These are phyloP conservation scores for Chromera velia DNA, from an alignment of 73 alveolate species.

Conservation along the genomic window DNA sequence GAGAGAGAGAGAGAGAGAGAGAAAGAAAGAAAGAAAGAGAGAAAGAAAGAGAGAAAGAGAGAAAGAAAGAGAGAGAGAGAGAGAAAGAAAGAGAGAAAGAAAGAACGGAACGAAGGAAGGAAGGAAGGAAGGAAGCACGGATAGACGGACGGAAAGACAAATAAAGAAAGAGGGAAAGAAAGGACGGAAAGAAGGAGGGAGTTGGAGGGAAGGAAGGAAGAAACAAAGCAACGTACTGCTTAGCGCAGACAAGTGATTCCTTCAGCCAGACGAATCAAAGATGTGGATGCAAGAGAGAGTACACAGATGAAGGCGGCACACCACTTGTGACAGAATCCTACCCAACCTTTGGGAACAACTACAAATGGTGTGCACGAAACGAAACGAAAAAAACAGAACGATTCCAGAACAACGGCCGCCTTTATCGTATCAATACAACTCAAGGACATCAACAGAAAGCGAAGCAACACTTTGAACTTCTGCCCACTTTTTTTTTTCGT, in stretches of 20 bases:
- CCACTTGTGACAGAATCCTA: neutral
- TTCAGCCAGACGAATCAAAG: constrained; percentile 8
- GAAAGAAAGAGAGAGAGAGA: neutral
- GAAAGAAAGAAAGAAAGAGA: neutral
- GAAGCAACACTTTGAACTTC: no score
- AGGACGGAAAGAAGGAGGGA: neutral
- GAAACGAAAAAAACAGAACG: neutral
- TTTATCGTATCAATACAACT: no score
- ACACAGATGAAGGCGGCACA: neutral
- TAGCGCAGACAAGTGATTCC: neutral
- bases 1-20: neutral
- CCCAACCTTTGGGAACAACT: neutral
- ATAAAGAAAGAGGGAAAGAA: neutral
- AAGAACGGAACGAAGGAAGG: neutral
- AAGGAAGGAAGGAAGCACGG: neutral
- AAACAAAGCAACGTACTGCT: neutral
- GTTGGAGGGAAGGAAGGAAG: neutral
- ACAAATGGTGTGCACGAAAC: neutral
- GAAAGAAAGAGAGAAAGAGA: neutral
- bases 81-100: neutral
- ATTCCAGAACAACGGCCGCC: no score
- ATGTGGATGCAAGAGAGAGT: constrained; percentile 1
- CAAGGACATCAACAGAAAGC: no score
- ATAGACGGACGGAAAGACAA: neutral
- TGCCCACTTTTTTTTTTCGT: no score